phyloP scores from a whole-genome alignment of 257 asterid species.

The Nicotiana knightiana region DNA sequence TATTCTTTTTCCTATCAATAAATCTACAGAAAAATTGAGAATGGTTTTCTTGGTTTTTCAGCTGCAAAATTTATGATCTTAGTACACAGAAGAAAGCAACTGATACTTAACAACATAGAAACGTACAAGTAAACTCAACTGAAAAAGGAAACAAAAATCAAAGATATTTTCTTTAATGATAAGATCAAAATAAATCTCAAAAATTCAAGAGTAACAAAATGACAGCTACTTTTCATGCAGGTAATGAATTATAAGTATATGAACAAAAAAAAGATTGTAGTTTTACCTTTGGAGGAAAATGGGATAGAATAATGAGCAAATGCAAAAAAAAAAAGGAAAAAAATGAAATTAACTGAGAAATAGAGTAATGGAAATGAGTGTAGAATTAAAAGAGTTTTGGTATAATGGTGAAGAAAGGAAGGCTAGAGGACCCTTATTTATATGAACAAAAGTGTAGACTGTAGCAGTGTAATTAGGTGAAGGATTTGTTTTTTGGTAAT shows the following conservation, averaged over 20 bases:
- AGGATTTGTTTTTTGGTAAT: not conserved
- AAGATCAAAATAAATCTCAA: not conserved
- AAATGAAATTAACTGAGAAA: not conserved
- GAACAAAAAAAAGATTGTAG: not conserved
- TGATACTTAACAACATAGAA: not conserved
- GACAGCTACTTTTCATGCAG: not conserved
- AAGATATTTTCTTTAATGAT: not conserved
- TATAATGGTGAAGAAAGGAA: slow-evolving; percentile 6
- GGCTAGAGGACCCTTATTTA: not conserved
- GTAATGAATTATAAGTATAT: not conserved
- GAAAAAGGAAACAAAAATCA: not conserved
- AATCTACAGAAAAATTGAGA: not conserved
- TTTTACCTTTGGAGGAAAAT: not conserved
- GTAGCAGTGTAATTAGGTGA: not conserved
- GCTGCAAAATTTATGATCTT: not conserved
- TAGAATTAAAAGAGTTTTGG: not conserved
- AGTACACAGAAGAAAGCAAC: not conserved
- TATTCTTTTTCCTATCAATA: not conserved
- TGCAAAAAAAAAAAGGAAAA: not conserved
- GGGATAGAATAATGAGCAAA: not conserved
- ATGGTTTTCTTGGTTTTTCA: not conserved
- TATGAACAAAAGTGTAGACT: not conserved
- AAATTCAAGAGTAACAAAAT: not conserved
- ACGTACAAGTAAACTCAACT: not conserved
- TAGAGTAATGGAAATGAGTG: not conserved